These are phyloP conservation scores for Pleurotus djamor DNA, from an alignment of 768 basidiomycete genomes.

Conservation along the genomic window DNA sequence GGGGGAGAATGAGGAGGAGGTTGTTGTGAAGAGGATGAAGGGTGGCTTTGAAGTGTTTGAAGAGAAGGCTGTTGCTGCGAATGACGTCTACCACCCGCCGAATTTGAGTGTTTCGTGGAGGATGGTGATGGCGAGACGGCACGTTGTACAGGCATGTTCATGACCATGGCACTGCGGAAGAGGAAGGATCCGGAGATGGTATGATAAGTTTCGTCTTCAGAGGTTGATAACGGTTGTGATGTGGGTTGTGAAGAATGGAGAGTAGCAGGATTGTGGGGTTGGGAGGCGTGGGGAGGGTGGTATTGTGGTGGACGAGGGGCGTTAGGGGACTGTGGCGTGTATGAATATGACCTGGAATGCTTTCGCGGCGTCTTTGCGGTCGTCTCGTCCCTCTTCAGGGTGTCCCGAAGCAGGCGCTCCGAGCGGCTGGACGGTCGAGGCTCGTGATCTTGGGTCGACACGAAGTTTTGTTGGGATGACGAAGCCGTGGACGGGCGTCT, in stretches of 20 bases:
- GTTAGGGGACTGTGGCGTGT: conserved; percentile 4
- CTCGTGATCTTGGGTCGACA: not conserved
- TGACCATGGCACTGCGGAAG: conserved; percentile 25
- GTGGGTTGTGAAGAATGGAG: not conserved
- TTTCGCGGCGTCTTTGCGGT: conserved; percentile 20
- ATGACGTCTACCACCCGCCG: not conserved
- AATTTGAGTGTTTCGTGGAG: not conserved
- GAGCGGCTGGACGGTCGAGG: conserved; percentile 1
- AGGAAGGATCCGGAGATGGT: conserved; percentile 20
- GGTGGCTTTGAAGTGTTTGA: not conserved
- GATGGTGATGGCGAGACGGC: not conserved
- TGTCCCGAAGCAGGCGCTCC: conserved; percentile 54
- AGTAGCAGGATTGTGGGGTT: conserved; percentile 11
- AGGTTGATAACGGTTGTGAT: not conserved
- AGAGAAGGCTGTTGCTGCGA: not conserved
- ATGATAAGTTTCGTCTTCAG: not conserved
- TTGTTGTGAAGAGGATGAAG: not conserved
- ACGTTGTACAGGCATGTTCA: not conserved
- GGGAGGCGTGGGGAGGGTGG: conserved; percentile 21
- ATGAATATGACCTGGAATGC: not conserved
- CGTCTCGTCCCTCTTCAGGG: conserved; percentile 44
- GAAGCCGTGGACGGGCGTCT: not conserved
- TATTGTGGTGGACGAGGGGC: conserved; percentile 23
- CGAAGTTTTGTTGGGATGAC: not conserved
- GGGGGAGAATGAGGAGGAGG: not conserved